phyloP scores from a whole-genome alignment of 2,329 filamentous ascomycete genomes.

The Botryotinia narcissicola region DNA sequence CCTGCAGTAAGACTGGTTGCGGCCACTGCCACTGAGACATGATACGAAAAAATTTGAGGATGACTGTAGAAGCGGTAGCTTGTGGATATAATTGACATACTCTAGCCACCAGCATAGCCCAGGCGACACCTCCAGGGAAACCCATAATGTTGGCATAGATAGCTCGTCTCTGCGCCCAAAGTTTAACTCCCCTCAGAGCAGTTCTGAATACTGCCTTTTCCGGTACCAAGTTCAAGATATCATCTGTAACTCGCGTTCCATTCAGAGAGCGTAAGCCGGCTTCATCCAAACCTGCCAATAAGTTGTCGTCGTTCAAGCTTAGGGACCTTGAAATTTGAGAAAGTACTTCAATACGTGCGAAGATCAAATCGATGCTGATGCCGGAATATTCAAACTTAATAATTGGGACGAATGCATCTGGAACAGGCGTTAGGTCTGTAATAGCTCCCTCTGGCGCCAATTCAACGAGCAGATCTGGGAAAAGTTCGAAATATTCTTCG shows the following conservation, averaged over 20 bases:
- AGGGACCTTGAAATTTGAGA: constrained; percentile 70
- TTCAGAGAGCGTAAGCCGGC: constrained; percentile 86
- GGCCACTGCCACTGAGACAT: constrained; percentile 94
- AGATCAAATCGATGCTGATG: constrained; percentile 94
- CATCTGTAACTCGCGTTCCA: constrained; percentile 89
- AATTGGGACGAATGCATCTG: constrained; percentile 90
- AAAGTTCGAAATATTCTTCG: constrained; percentile 88
- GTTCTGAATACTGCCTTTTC: constrained; percentile 86
- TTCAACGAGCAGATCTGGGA: constrained; percentile 74
- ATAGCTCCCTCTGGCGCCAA: constrained; percentile 78
- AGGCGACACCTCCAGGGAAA: constrained; percentile 94
- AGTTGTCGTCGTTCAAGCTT: constrained; percentile 75
- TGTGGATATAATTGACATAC: constrained; percentile 96
- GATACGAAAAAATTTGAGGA: constrained; percentile 92
- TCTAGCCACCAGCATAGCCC: constrained; percentile 95
- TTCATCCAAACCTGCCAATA: constrained; percentile 84
- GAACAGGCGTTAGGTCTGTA: constrained; percentile 79
- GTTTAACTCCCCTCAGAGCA: constrained; percentile 86
- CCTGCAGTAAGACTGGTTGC: constrained; percentile 84
- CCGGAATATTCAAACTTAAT: constrained; percentile 92
- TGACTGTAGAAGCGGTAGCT: constrained; percentile 81
- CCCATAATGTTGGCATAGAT: constrained; percentile 97
- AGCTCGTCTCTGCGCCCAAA: constrained; percentile 90
- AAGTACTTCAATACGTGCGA: constrained; percentile 69
- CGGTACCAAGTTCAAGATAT: constrained; percentile 85